Conservation (phyloP, 169 alveolate species). For the Theileria luwenshuni region DNA sequence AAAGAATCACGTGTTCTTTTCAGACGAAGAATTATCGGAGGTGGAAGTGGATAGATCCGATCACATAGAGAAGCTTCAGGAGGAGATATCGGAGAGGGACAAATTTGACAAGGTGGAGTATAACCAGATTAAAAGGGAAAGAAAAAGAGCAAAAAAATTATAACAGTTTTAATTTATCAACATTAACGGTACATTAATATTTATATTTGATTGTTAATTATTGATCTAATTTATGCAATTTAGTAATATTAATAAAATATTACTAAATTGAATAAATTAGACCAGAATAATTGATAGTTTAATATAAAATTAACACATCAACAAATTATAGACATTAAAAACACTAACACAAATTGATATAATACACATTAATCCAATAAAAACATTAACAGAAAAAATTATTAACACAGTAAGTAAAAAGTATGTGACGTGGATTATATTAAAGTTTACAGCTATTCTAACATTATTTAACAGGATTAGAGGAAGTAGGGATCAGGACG, state of each 20-base stretch:
- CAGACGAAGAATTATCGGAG: slow-evolving; percentile 53
- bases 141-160: neutral
- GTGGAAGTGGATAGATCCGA: slow-evolving; percentile 15
- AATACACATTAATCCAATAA: neutral
- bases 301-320: too few relatives aligned
- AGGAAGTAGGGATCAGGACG: slow-evolving; percentile 58
- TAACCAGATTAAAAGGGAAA: slow-evolving; percentile 14
- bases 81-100: slow-evolving; percentile 6
- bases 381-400: too few relatives aligned
- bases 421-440: slow-evolving; percentile 9
- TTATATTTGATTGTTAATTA: neutral
- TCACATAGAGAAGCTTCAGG: slow-evolving; percentile 11
- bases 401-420: too few relatives aligned
- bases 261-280: too few relatives aligned
- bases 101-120: slow-evolving; percentile 16
- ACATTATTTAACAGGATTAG: too few relatives aligned
- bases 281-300: too few relatives aligned
- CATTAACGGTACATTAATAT: neutral
- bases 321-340: neutral
- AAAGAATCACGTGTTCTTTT: slow-evolving; percentile 49
- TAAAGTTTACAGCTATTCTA: neutral
- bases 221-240: neutral
- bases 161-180: neutral
- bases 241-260: neutral
- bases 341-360: neutral